These are phyloP conservation scores for Colletotrichum sp. DNA, from an alignment of 2,329 filamentous ascomycete genomes.

Conservation along the genomic window DNA sequence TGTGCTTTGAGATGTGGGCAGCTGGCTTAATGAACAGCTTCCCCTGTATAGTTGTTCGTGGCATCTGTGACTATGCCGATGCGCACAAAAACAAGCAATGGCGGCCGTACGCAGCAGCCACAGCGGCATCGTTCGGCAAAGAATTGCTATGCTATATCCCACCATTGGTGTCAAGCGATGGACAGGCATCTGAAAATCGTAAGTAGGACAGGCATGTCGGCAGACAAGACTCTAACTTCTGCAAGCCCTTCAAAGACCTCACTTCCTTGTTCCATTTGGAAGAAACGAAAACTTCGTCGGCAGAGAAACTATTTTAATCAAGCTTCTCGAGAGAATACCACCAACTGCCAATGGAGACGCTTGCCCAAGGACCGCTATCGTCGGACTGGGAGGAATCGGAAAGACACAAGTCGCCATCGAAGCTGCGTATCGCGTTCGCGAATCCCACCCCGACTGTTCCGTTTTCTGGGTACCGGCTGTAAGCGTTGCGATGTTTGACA, in stretches of 20 bases:
- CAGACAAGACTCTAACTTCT: too few relatives aligned
- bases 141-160: not conserved
- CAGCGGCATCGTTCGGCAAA: conserved; percentile 29
- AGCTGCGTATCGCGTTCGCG: conserved; percentile 30
- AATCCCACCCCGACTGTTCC: rapidly evolving
- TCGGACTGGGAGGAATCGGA: conserved; percentile 39
- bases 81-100: conserved; percentile 40
- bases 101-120: conserved; percentile 38
- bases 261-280: not conserved
- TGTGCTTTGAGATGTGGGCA: conserved; percentile 34
- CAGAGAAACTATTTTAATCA: not conserved
- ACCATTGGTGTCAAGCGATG: not conserved
- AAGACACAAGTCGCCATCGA: conserved; percentile 46
- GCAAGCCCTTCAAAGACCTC: not conserved
- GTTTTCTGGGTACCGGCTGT: not conserved
- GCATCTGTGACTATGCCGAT: conserved; percentile 43
- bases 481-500: rapidly evolving
- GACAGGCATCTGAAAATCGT: not conserved
- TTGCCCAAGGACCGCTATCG: conserved; percentile 30
- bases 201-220: not conserved
- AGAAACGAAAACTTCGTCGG: not conserved
- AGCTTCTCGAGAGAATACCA: conserved; percentile 19
- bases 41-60: conserved; percentile 37
- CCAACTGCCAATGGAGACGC: conserved; percentile 9
- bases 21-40: conserved; percentile 28